Evolutionary conservation across 805 yeast genomes (phyloP), one percentile per base, ranked within the genome.

Genomic region (Barnettozyma wickerhamii): DNA sequence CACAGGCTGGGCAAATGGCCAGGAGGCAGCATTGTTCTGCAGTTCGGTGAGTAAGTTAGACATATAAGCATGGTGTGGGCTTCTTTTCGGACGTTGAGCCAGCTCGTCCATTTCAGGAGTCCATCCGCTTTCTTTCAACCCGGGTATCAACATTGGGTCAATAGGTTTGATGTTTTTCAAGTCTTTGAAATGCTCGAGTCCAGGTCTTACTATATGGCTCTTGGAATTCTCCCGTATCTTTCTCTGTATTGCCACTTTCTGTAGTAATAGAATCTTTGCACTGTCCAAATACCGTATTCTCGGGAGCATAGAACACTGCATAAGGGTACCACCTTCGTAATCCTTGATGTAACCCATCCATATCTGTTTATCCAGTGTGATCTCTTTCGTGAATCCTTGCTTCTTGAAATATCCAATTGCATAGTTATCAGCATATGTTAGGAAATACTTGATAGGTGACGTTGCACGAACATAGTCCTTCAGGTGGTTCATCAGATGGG

Each of bases 271-370:
- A 31, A 93, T 87, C 61, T 89, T 91, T 2, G 84, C 83, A 49
- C 87, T 82, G 60, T 93, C 99, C 38, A 93, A 68, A 62, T 93
- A 93, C 50, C 98, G 75, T 42, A 88, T 80, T 37, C 78, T 71
- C 1, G 97, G 97, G 38, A 93, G 68, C 95, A 91, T 90, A 1
- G 91, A 66, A 59, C 99, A 93, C 66, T 93, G 98, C 97, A 93
- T 91, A 46, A 93, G 68, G 1, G 99, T 93, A 53, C 98, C 99
- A 19, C 99, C 99, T 65, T 93, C 99, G 64, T 93, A 93, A 68
- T 93, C 99, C 63, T 93, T 93, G 58, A 93, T 93, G 63, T 93
- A 93, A 3, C 99, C 99, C 93, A 88, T 87, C 99, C 99, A 93
- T 26, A 81, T 73, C 37, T 78, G 76, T 49, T 81, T 84, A 28